Evolutionary conservation across 2,329 filamentous ascomycete genomes (phyloP).

Genomic region (Dactylellina sp.): DNA sequence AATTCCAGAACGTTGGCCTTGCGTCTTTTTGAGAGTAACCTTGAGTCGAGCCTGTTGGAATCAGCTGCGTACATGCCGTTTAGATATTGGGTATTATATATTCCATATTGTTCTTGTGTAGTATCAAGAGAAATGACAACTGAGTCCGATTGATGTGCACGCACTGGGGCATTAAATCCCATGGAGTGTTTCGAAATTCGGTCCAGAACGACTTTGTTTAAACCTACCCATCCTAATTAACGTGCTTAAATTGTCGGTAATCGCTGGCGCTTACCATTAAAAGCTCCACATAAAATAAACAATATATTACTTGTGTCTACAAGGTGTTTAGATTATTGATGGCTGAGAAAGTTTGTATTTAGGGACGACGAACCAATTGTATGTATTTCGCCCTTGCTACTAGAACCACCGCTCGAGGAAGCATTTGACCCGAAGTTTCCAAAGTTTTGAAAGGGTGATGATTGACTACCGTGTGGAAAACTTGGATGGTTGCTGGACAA

Average conservation of each 20-base stretch:
- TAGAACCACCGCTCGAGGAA: conserved; percentile 25
- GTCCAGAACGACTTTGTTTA: conserved; percentile 87
- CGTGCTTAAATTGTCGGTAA: not conserved
- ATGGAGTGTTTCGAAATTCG: conserved; percentile 88
- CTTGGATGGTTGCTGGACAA: conserved; percentile 69
- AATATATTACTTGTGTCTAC: conserved; percentile 96
- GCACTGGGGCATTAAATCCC: conserved; percentile 88
- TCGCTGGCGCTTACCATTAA: conserved; percentile 72
- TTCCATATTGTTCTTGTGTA: conserved; percentile 5
- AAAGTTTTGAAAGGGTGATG: conserved; percentile 60
- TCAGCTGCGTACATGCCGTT: not conserved
- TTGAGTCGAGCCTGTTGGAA: not conserved
- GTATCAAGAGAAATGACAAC: conserved; percentile 22
- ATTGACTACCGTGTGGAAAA: conserved; percentile 63
- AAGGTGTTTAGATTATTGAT: conserved; percentile 62
- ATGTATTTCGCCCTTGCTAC: conserved; percentile 59
- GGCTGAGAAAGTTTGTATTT: not conserved
- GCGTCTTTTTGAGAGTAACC: conserved; percentile 9
- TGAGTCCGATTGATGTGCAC: conserved; percentile 62
- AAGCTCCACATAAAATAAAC: conserved; percentile 96
- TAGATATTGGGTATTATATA: conserved; percentile 17
- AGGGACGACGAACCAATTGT: conserved; percentile 50
- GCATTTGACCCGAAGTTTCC: conserved; percentile 34
- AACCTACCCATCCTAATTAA: conserved; percentile 56
- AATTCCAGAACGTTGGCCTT: conserved; percentile 59